Conservation (phyloP, 345 rosid genomes). For the Crucihimalaya himalaica region DNA sequence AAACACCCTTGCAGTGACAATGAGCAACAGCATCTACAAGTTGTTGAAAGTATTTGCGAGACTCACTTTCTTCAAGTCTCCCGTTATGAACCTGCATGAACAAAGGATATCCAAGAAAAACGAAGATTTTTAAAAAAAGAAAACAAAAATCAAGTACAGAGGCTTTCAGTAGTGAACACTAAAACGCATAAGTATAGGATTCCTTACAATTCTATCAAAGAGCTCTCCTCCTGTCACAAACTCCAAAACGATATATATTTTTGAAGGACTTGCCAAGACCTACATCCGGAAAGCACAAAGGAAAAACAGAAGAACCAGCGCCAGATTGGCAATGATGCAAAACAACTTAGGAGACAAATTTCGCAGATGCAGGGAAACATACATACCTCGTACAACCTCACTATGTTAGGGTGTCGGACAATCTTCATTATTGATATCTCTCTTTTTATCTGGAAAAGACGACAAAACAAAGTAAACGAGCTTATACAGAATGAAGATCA, state of each 20-base stretch:
- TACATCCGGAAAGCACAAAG: slow-evolving; percentile 29
- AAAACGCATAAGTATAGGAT: background rate
- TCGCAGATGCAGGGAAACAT: background rate
- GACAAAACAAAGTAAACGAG: background rate
- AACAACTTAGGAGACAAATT: background rate
- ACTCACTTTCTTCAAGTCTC: slow-evolving; percentile 68
- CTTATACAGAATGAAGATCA: background rate
- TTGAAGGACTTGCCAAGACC: slow-evolving; percentile 79
- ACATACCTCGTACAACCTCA: slow-evolving; percentile 78
- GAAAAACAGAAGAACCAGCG: background rate
- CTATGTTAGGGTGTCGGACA: slow-evolving; percentile 83
- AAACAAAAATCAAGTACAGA: background rate
- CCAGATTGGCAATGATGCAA: slow-evolving; percentile 2
- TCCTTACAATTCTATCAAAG: slow-evolving; percentile 77
- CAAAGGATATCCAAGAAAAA: slow-evolving; percentile 8
- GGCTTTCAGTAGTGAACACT: background rate
- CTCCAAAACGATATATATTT: slow-evolving; percentile 87
- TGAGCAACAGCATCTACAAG: slow-evolving; percentile 84
- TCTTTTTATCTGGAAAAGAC: slow-evolving; percentile 63
- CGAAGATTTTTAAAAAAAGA: background rate
- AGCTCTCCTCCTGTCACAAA: slow-evolving; percentile 91
- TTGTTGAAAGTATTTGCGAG: slow-evolving; percentile 88
- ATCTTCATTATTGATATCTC: slow-evolving; percentile 96
- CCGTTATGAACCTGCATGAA: slow-evolving; percentile 63
- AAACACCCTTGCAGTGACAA: slow-evolving; percentile 88